Conservation (phyloP, 768 basidiomycete genomes). For the Kwoniella sp. region DNA sequence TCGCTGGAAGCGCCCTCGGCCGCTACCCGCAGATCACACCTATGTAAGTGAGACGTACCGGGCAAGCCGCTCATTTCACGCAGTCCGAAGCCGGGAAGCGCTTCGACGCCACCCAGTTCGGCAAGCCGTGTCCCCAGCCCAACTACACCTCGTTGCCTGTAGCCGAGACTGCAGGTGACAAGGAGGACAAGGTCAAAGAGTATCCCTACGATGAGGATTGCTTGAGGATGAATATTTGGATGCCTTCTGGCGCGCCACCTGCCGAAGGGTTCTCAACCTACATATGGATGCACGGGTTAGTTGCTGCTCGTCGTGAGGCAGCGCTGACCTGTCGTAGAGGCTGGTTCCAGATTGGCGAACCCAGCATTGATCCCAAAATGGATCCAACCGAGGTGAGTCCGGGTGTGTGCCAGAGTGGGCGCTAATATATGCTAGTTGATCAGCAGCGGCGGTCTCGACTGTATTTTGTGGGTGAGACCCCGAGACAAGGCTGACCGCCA, state of each 20-base stretch:
- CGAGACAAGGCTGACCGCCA: background rate
- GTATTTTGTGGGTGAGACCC: constrained; percentile 1
- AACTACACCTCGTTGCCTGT: constrained; percentile 6
- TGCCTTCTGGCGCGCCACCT: constrained; percentile 13
- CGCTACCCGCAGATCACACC: constrained; percentile 8
- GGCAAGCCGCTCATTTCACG: background rate
- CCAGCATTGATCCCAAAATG: constrained; percentile 16
- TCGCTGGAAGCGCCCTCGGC: constrained; percentile 10
- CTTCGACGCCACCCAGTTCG: background rate
- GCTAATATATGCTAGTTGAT: constrained; percentile 1
- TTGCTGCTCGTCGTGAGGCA: background rate
- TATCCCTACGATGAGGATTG: constrained; percentile 19
- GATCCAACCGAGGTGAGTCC: constrained; percentile 9
- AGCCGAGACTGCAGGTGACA: background rate
- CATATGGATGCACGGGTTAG: constrained; percentile 17
- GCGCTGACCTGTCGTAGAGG: background rate
- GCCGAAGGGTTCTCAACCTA: constrained; percentile 13
- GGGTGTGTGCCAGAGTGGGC: background rate
- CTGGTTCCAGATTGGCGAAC: constrained; percentile 22
- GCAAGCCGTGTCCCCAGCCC: constrained; percentile 9
- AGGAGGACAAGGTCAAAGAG: constrained; percentile 3
- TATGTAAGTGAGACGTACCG: constrained; percentile 8
- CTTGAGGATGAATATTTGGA: constrained; percentile 21
- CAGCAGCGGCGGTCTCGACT: constrained; percentile 8
- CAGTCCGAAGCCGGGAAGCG: constrained; percentile 2